Evolutionary conservation across 2,329 filamentous ascomycete genomes (phyloP).

Genomic region (Xylariaceae sp.): DNA sequence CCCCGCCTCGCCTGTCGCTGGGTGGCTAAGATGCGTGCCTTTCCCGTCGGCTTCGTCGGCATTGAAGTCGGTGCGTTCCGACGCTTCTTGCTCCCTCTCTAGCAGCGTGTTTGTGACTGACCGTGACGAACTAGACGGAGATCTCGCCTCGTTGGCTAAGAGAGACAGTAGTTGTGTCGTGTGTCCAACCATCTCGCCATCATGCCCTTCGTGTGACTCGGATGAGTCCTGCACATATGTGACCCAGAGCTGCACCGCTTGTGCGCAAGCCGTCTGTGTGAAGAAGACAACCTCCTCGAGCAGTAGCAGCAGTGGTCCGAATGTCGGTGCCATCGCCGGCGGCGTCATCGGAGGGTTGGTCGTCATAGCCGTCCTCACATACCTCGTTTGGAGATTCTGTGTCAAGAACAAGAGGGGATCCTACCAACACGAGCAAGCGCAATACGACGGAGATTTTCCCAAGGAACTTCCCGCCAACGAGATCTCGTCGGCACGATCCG

Average conservation of each 20-base stretch:
- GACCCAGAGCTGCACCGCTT: conserved; percentile 37
- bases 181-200: conserved; percentile 38
- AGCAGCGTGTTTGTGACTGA: too few relatives aligned
- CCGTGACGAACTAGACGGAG: conserved; percentile 13
- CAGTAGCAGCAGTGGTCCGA: conserved; percentile 40
- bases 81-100: too few relatives aligned
- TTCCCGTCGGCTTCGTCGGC: too few relatives aligned
- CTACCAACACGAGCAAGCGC: conserved; percentile 52
- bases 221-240: conserved; percentile 39
- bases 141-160: conserved; percentile 26
- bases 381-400: conserved; percentile 80
- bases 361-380: conserved; percentile 66
- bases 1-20: too few relatives aligned
- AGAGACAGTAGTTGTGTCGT: conserved; percentile 37
- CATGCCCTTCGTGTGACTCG: conserved; percentile 35
- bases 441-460: conserved; percentile 43
- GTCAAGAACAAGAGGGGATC: conserved; percentile 69
- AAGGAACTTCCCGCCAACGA: conserved; percentile 27
- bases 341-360: conserved; percentile 80
- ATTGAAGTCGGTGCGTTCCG: too few relatives aligned
- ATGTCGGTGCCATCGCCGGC: conserved; percentile 80
- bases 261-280: conserved; percentile 40
- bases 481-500: conserved; percentile 42
- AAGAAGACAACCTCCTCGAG: conserved; percentile 16
- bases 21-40: too few relatives aligned